Percentiles rank a stretch among this genome's conserved stretches.
Evolutionary conservation across 140 eudicot genomes (phyloP).

Genomic region (Ambrosia hybrid): DNA sequence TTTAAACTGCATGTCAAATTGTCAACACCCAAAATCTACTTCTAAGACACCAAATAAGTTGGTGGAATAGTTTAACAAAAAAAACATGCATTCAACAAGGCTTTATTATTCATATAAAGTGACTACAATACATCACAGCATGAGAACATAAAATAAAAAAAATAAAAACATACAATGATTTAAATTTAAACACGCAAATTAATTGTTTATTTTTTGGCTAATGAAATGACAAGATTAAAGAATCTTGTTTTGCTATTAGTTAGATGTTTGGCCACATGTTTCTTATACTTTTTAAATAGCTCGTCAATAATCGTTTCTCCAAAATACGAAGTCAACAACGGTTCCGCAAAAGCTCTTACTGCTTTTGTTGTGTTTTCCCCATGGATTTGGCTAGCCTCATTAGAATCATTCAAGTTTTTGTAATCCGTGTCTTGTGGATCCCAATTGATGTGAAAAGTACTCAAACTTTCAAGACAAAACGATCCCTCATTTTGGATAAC

Average conservation of each 20-base stretch:
- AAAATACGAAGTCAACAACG: slow-evolving; percentile 34
- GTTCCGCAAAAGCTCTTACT: slow-evolving; percentile 33
- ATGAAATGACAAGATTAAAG: slow-evolving; percentile 21
- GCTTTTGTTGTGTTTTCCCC: slow-evolving; percentile 21
- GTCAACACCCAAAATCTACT: too few relatives aligned
- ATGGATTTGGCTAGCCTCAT: background rate
- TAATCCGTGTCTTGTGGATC: background rate
- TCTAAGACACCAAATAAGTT: too few relatives aligned
- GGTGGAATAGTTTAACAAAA: too few relatives aligned
- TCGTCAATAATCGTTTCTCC: slow-evolving; percentile 34
- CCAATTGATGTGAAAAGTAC: background rate
- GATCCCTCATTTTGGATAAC: background rate
- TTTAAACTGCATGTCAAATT: too few relatives aligned
- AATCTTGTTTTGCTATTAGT: slow-evolving; percentile 2
- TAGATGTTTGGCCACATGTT: slow-evolving; percentile 22
- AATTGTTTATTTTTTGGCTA: slow-evolving; percentile 21
- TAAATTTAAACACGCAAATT: too few relatives aligned
- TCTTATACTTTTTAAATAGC: slow-evolving; percentile 29
- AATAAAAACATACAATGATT: background rate
- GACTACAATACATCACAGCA: too few relatives aligned
- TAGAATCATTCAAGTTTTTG: background rate
- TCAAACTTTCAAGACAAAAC: background rate
- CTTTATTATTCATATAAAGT: too few relatives aligned
- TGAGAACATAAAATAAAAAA: background rate
- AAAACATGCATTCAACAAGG: too few relatives aligned